Percentiles rank a stretch among this genome's conserved stretches.
Evolutionary conservation across 2,329 filamentous ascomycete genomes (phyloP).

Genomic region (Trichophyton benhamiae): DNA sequence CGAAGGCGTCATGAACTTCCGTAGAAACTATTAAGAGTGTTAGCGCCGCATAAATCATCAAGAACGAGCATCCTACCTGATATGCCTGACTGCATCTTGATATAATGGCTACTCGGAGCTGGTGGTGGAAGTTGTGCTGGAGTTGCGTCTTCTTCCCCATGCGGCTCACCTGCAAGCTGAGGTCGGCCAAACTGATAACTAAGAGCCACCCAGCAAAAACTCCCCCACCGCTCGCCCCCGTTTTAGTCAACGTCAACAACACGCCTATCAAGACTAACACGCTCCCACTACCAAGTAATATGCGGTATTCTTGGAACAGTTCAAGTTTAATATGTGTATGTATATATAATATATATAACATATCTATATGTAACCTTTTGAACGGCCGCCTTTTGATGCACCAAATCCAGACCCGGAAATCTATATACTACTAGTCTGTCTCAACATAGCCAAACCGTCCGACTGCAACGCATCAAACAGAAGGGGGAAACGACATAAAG

Average conservation of each 20-base stretch:
- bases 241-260: neutral
- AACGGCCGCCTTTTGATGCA: slow-evolving; percentile 2
- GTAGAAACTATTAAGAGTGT: slow-evolving; percentile 27
- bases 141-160: neutral
- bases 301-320: too few species aligned
- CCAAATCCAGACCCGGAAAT: slow-evolving; percentile 2
- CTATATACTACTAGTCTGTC: slow-evolving; percentile 4
- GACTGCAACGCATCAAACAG: neutral
- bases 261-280: neutral
- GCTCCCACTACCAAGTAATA: neutral
- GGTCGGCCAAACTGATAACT: neutral
- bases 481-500: neutral
- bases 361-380: neutral
- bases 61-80: slow-evolving; percentile 23
- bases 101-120: neutral
- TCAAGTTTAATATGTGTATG: neutral
- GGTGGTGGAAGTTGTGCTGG: neutral
- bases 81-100: slow-evolving; percentile 39
- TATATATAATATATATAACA: neutral
- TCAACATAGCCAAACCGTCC: neutral
- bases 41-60: slow-evolving; percentile 6
- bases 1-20: slow-evolving; percentile 37
- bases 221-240: neutral
- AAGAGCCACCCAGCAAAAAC: neutral
- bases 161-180: neutral